Evolutionary conservation across 2,329 filamentous ascomycete species (phyloP).

Genomic region (Pseudocercospora musae): DNA sequence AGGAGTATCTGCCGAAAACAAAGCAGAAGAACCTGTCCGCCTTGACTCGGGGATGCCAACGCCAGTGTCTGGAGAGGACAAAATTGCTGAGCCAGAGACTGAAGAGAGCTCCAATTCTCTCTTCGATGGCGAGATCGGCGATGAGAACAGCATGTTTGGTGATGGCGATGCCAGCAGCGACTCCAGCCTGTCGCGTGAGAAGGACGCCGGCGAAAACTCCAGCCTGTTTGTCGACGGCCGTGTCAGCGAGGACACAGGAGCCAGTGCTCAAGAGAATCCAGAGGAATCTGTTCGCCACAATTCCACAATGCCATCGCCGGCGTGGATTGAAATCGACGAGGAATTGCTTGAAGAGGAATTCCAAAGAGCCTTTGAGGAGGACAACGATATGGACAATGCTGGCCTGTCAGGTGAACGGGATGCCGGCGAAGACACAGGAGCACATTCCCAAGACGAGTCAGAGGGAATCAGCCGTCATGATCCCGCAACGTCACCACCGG

Average conservation of each 20-base stretch:
- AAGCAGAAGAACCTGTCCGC: too few relatives aligned
- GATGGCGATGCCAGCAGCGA: background rate
- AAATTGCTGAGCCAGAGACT: too few relatives aligned
- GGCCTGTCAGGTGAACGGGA: too few relatives aligned
- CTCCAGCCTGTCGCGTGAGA: too few relatives aligned
- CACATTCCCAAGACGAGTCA: background rate
- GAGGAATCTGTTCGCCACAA: background rate
- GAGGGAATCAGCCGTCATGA: background rate
- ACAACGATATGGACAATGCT: too few relatives aligned
- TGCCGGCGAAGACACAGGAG: background rate
- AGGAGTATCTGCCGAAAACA: too few relatives aligned
- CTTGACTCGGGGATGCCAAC: too few relatives aligned
- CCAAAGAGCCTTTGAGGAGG: too few relatives aligned
- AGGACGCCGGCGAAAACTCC: too few relatives aligned
- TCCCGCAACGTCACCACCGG: background rate
- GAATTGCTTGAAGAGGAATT: too few relatives aligned
- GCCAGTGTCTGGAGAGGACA: too few relatives aligned
- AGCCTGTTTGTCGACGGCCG: too few relatives aligned
- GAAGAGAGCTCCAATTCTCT: background rate
- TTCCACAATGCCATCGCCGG: background rate
- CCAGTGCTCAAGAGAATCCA: background rate
- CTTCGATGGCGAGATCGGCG: background rate
- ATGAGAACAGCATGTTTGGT: background rate
- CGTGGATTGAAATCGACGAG: background rate
- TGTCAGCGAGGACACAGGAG: background rate